Percentiles rank a stretch among this genome's conserved stretches.
Conservation (phyloP, 1,284 basidiomycete species). For the Mycosarcoma mackinlayi region DNA sequence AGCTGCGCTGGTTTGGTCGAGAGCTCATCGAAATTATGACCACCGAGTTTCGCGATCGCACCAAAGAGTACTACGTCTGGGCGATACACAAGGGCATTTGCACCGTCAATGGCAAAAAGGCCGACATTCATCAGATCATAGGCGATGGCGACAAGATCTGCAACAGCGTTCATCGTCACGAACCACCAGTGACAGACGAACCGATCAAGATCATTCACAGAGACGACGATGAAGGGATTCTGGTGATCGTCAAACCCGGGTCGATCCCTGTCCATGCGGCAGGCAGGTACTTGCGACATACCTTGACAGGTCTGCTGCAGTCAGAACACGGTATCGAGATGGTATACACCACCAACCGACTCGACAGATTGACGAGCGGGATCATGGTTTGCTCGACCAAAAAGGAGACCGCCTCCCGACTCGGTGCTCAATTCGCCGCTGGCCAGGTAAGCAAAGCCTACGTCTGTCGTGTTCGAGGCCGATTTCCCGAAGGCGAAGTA, state of each 20-base stretch:
- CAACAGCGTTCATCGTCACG: conserved; percentile 93
- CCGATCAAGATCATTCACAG: conserved; percentile 83
- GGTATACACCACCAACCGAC: conserved; percentile 88
- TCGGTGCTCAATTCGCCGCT: conserved; percentile 72
- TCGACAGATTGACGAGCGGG: conserved; percentile 94
- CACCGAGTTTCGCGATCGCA: conserved; percentile 69
- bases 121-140: conserved; percentile 82
- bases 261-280: conserved; percentile 67
- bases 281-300: conserved; percentile 60
- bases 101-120: conserved; percentile 86
- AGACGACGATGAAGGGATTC: conserved; percentile 81
- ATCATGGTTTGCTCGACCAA: conserved; percentile 93
- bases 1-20: conserved; percentile 85
- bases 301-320: conserved; percentile 84
- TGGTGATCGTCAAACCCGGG: conserved; percentile 77
- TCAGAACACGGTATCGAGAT: conserved; percentile 84
- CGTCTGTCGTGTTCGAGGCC: conserved; percentile 50
- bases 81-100: conserved; percentile 91
- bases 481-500: conserved; percentile 76
- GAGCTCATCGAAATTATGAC: conserved; percentile 74
- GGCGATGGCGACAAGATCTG: conserved; percentile 87
- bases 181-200: conserved; percentile 90
- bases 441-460: conserved; percentile 76
- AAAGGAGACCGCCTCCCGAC: conserved; percentile 76
- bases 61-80: conserved; percentile 69